Evolutionary conservation across 768 basidiomycete genomes (phyloP), one percentile per base, ranked within the genome.

Genomic region (Suillus paluster): DNA sequence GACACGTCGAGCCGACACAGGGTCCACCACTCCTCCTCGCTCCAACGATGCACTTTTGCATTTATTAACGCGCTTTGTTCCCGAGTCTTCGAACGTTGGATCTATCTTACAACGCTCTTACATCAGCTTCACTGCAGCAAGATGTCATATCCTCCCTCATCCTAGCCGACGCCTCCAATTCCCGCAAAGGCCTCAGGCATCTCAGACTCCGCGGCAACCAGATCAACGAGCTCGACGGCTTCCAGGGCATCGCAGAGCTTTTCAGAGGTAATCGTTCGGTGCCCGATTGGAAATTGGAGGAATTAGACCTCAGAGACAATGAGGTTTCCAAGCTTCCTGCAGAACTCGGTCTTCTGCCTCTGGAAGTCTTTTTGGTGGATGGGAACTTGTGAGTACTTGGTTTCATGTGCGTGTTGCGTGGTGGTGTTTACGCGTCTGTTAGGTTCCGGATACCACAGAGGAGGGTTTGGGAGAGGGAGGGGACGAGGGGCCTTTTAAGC

Each of bases 361-460:
- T 94, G 67, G 92, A 94, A 56, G 87, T 92, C 10, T 86, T 95
- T 62, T 74, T 93, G 66, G 92, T 95, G 39, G 93, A 94, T 68
- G 92, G 93, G 19, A 95, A 95, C 75, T 77, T 81, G 91, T 93
- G 71, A 80, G 90, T 84, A 8, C n/a, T n/a, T n/a, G n/a, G 7
- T 34, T 52, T 38, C 15, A 9, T 59, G 21, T 30, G 27, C 30
- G 9, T 21, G 33, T 41, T 38, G 21, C 21, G 21, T 11, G 60
- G 19, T n/a, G n/a, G 46, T 38, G 38, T 10, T 63, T 49, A 49
- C 41, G 38, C 54, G 44, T 30, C 34, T n/a, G 12, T 56, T 8
- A 93, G 91, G 15, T 95, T 95, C 80, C 88, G 92, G 33, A 86
- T 92, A 21, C 92, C 92, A 0, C 86, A 88, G 61, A 80, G 92